Base-by-base conservation (phyloP, 1,284 basidiomycete genomes). In the Puccinia hordei region DNA sequence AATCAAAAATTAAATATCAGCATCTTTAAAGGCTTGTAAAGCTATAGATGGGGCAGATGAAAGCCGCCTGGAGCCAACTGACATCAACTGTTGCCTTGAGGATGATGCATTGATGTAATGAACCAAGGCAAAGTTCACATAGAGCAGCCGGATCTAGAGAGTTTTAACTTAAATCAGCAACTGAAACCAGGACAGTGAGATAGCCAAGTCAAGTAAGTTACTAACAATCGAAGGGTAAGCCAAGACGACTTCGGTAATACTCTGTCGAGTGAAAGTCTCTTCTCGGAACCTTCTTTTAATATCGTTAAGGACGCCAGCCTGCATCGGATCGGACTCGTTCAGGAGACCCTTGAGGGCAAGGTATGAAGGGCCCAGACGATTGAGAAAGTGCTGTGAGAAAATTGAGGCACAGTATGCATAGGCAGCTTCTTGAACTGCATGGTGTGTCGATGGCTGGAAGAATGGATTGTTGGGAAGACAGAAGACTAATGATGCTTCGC, bases 201-300 rank as follows among this genome's bases (percentile, higher is more conserved):
- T 10, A 3, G 49, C 24, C 1, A 53, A 53, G 41, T 44, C 5
- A 35, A 81, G 46, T 27, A 2, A 38, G 15, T 49, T 57, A 41
- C 79, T 57, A 19, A 81, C 79, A 33, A 81, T 81, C 8, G 71
- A 71, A 33, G 79, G 79, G 86, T 95, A 90, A 38, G 90, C 90
- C 82, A 91, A 90, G 82, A 98, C 92, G 80, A 93, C 90, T 83
- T 98, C 91, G 35, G 91, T 91, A 84, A 99, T 98, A 84, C 91
- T 93, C 86, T 98, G 94, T n/a, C 97, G 90, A 22, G 97, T 99
- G 87, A 98, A 99, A 0, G 96, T 99, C 88, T 99, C 97, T 86
- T 99, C 95, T 83, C 97, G 90, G 89, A 99, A 98, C 69, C 97
- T 89, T 57, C 92, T 91, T 89, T 98, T 96, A 88, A 99, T 98